A percentile compares a stretch with the other conserved stretches of the same genome.
These are phyloP conservation scores for Aspergillus carbonarius DNA, from an alignment of 2,329 filamentous ascomycete genomes.

Conservation along the genomic window DNA sequence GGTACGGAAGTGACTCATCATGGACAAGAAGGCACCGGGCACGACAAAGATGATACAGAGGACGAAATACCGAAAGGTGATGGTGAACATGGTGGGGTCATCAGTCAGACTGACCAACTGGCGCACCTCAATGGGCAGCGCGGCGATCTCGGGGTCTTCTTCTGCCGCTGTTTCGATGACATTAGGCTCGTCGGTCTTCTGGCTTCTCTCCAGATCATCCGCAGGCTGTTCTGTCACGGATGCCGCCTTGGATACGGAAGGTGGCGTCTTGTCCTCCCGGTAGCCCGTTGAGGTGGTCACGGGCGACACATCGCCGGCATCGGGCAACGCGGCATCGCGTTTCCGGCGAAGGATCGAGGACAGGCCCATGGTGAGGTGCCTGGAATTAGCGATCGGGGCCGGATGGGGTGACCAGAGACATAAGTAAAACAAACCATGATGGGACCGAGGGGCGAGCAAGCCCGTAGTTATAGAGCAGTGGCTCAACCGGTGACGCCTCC, in stretches of 20 bases:
- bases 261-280: background rate
- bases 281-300: background rate
- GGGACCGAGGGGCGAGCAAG: background rate
- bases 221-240: slow-evolving; percentile 1
- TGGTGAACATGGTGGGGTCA: slow-evolving; percentile 55
- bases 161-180: slow-evolving; percentile 30
- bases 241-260: background rate
- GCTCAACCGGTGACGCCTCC: background rate
- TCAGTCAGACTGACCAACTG: slow-evolving; percentile 59
- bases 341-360: slow-evolving; percentile 2
- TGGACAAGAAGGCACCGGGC: slow-evolving; percentile 58
- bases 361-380: slow-evolving; percentile 6
- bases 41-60: slow-evolving; percentile 56
- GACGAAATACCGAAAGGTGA: slow-evolving; percentile 62
- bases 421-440: background rate
- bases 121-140: slow-evolving; percentile 57
- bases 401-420: background rate
- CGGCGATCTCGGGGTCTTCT: slow-evolving; percentile 53
- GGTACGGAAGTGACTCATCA: slow-evolving; percentile 58
- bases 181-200: slow-evolving; percentile 5
- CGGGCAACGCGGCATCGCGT: background rate
- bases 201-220: slow-evolving; percentile 20
- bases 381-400: background rate
- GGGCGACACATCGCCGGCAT: background rate
- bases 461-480: background rate